These are phyloP conservation scores for Ambrosia artemisiifolia DNA, from an alignment of 129 eudicot genomes.

Conservation along the genomic window DNA sequence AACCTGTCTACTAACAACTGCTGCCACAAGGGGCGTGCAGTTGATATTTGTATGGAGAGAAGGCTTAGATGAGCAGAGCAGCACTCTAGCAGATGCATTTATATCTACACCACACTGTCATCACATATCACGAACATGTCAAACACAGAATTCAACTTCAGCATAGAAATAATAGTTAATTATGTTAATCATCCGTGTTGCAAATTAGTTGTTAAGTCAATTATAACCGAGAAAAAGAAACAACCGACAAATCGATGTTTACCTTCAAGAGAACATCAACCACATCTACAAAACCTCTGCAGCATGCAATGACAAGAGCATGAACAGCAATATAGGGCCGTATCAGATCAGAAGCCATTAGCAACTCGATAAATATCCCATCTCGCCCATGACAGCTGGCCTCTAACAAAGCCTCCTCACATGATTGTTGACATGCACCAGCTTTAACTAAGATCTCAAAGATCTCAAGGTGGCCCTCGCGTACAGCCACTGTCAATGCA, in stretches of 20 bases:
- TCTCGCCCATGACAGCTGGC: constrained; percentile 76
- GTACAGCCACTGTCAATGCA: constrained; percentile 75
- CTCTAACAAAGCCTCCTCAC: constrained; percentile 91
- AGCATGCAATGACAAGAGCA: constrained; percentile 86
- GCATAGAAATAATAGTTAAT: background rate
- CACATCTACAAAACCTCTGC: constrained; percentile 77
- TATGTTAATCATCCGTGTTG: constrained; percentile 7
- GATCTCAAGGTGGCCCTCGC: constrained; percentile 81
- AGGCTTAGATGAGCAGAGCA: constrained; percentile 85
- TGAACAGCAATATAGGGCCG: constrained; percentile 75
- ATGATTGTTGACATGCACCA: constrained; percentile 89
- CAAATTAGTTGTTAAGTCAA: background rate
- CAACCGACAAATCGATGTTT: constrained; percentile 15
- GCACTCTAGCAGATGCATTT: constrained; percentile 65
- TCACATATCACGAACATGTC: constrained; percentile 9
- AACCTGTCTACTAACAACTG: constrained; percentile 83
- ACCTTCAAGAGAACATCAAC: constrained; percentile 72
- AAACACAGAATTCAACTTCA: background rate
- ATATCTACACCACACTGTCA: constrained; percentile 83
- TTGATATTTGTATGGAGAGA: constrained; percentile 77
- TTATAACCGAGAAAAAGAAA: background rate
- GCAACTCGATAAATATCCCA: constrained; percentile 48
- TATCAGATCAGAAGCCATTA: constrained; percentile 81
- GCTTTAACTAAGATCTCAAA: constrained; percentile 77
- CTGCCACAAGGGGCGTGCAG: constrained; percentile 83